Evolutionary conservation across 2,329 filamentous ascomycete species (phyloP), one percentile per base, ranked within the genome.

Genomic region (Blastomyces emzantsi): DNA sequence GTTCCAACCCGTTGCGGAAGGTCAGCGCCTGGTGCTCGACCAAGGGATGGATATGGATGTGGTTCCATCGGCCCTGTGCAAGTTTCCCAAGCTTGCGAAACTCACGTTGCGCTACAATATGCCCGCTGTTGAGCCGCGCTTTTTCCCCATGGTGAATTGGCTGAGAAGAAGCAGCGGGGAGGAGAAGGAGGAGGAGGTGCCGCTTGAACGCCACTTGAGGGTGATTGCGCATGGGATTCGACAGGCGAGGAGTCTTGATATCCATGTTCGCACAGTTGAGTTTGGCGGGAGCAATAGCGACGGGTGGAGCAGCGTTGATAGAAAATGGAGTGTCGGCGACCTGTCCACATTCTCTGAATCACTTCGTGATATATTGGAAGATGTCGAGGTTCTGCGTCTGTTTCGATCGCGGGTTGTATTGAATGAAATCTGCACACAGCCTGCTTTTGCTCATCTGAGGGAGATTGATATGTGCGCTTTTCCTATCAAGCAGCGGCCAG

Each of bases 351-450:
- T 28, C 33, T 19, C 55, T 13, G 55, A 11, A 22, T 39, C n/a
- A 2, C n/a, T 57, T 6, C 55, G 30, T 15, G 55, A 57, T 19
- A 57, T 57, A 36, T 7, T 57, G 13, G 55, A 36, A 13, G 55
- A 57, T n/a, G 55, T 41, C 36, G 55, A 57, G 33, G n/a, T 57
- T 5, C 33, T 57, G 22, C 55, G 55, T 7, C 55, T 57, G n/a
- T 41, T 57, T 25, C 33, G 55, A 41, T 17, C 55, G 5, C 9
- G 19, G n/a, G 55, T 7, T 22, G n/a, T 57, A 25, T 22, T 57
- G 33, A 41, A n/a, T 30, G 51, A 30, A 30, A 30, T 30, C 15
- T 54, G 15, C 28, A 11, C 11, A 9, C 51, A 28, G 25, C 11
- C 51, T 22, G 1, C 25, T 8, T 54, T 54, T 17, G 3, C 9